These are phyloP conservation scores for Alternaria consortialis DNA, from an alignment of 2,329 filamentous ascomycete genomes.

Conservation along the genomic window DNA sequence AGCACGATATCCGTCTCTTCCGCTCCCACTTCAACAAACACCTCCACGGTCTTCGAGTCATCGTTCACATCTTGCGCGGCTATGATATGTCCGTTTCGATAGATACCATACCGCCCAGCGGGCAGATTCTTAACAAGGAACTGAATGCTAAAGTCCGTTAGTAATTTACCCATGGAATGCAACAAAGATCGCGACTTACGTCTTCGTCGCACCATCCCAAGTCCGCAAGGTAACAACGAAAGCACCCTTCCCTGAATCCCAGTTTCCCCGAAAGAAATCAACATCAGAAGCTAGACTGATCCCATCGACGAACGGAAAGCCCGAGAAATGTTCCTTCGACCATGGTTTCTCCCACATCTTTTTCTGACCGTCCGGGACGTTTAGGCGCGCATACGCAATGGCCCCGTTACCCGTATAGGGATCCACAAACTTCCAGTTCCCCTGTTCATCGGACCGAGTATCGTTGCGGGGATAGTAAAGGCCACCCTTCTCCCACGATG, in stretches of 20 bases:
- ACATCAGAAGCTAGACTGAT: slow-evolving; percentile 28
- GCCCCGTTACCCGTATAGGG: slow-evolving; percentile 50
- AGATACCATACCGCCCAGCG: neutral
- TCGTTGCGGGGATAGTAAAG: slow-evolving; percentile 48
- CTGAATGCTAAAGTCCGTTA: neutral
- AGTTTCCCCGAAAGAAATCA: slow-evolving; percentile 33
- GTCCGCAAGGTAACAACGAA: slow-evolving; percentile 26
- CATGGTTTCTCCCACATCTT: slow-evolving; percentile 50
- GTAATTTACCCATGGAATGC: neutral
- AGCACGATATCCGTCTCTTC: neutral
- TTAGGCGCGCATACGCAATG: slow-evolving; percentile 50
- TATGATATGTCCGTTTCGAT: neutral
- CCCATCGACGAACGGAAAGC: slow-evolving; percentile 41
- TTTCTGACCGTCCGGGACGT: slow-evolving; percentile 50
- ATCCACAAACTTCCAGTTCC: slow-evolving; percentile 42
- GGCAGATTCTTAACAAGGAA: neutral
- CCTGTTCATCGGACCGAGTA: slow-evolving; percentile 26
- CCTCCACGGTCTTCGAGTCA: neutral
- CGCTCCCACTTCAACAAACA: neutral
- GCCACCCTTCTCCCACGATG: slow-evolving; percentile 49
- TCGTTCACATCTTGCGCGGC: neutral
- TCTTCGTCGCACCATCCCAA: slow-evolving; percentile 19
- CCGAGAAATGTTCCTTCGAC: slow-evolving; percentile 35
- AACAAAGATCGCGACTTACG: neutral
- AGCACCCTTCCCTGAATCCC: slow-evolving; percentile 18